Base-by-base conservation (phyloP, 495 filamentous ascomycete genomes). In the Neurospora sp. region DNA sequence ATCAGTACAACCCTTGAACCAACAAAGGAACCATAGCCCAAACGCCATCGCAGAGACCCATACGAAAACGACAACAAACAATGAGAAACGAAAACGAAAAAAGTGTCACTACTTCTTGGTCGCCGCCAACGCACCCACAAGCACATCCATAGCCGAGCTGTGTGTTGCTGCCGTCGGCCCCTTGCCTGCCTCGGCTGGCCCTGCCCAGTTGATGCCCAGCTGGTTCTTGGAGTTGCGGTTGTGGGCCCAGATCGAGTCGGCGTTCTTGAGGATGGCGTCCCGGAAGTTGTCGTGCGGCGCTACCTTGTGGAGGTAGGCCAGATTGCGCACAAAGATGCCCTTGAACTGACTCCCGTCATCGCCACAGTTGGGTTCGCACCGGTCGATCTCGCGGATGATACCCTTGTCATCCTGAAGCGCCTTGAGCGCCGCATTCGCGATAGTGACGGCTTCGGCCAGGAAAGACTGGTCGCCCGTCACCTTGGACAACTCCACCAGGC, bases 301-400 rank as follows among this genome's bases (percentile, higher is more conserved):
- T 0, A 80, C 88, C 23, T 78, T 73, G 7, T 92, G 85, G 73
- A 94, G 77, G 39, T 85, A 83, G 37, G 83, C 81, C 59, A 94
- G 81, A 76, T 93, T 93, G 8, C 92, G 87, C 76, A 93, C 88
- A 77, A 94, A 93, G 23, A 92, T 86, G 39, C 92, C 92, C 82
- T 94, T 95, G 87, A 95, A 95, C 79, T 93, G 90, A 11, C 84
- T 81, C 1, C 86, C 90, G 74, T 92, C 87, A 12, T 76, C 83
- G 39, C 88, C 90, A 62, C 90, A 91, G 73, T 86, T 78, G 0
- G 89, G 89, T 77, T 93, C 91, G 75, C 90, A 92, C 48, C 70
- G 38, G 14, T 79, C 74, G 35, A 76, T 78, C 59, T 94, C 92
- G 75, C 85, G 88, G n/a, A 92, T 82, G 46, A 95, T 85, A 41